Base-by-base conservation (phyloP, 1,284 basidiomycete species). In the Golubevia pallescens region DNA sequence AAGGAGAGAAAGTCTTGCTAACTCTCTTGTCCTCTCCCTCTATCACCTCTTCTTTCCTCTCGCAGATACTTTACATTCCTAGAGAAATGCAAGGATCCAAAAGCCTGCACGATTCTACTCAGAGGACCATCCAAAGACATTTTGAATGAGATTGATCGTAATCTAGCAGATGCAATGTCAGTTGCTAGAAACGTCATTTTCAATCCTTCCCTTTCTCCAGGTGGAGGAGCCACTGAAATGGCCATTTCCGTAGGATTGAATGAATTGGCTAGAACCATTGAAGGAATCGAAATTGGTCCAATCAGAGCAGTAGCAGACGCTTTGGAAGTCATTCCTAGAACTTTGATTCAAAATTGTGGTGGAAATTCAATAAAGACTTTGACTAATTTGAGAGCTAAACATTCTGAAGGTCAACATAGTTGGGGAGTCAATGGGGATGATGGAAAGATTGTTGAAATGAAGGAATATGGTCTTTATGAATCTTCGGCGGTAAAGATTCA, bases 121-220 rank as follows among this genome's bases (percentile, higher is more conserved):
- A 94, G 96, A 54, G 96, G 96, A 0, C 96, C 96, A 0, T 96
- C 93, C 5, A 99, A 99, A 87, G 96, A 99, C 84, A 95, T 99
- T 78, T 89, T 99, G 55, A 97, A 98, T 87, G 96, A 99, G 87
- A 93, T 98, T 77, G 96, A 99, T 87, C 91, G 95, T 58, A 99
- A 99, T 87, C 89, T 99, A 32, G 94, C 95, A 0, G 97, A 99
- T 78, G 96, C 96, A 54, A 98, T 99, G 93, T 91, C 92, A 23
- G 95, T 98, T 55, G 96, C 96, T 0, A 91, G 96, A 38, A 99
- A 98, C 80, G 96, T 95, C 53, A 92, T 97, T 67, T 98, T 99
- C 88, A 93, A 98, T 88, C 96, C 96, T 0, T 86, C 89, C 13
- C 90, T 99, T 20, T 92, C 93, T 0, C 96, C 96, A 0, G 95